Evolutionary conservation across 257 asterid genomes (phyloP), one percentile per base, ranked within the genome.

Genomic region (Solanum infundibuliforme): DNA sequence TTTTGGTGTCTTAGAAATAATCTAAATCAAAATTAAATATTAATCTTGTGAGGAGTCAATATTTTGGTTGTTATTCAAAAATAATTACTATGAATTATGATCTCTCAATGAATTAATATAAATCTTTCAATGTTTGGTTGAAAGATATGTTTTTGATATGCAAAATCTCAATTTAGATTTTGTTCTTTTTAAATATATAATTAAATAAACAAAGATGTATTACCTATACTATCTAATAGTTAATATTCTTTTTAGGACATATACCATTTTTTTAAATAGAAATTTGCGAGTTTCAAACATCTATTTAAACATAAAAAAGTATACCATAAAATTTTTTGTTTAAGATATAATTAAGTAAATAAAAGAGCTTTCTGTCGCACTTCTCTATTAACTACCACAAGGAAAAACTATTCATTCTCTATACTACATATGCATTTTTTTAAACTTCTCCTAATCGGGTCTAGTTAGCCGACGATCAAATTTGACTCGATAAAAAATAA

Each of bases 261-360:
- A 52, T 52, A 52, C 23, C 62, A 16, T 16, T 0, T 1, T 52
- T 46, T 46, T 12, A 21, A 4, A 21, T 58, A 21, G 12, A 58
- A 27, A 4, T 58, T 58, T 58, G 25, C 0, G 6, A 21, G 27
- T 58, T 58, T 58, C 27, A 58, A 58, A 58, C 12, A 8, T 21
- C 12, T 21, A 58, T 58, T 21, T 21, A 21, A 58, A 6, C 5
- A 7, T 20, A 20, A 7, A 55, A 55, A 3, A 20, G 4, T 18
- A 18, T 18, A 7, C 0, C 5, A 7, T 58, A 58, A 20, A 58
- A 20, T 0, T 0, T 1, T 7, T 3, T 20, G 0, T 58, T 7
- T 7, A 58, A 58, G 12, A 58, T 21, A 58, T 21, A 8, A 58
- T 60, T 21, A 3, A 21, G 3, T 58, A 58, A 21, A 58, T 58